Conservation (phyloP, 257 asterid genomes). For the Echites panduratus region DNA sequence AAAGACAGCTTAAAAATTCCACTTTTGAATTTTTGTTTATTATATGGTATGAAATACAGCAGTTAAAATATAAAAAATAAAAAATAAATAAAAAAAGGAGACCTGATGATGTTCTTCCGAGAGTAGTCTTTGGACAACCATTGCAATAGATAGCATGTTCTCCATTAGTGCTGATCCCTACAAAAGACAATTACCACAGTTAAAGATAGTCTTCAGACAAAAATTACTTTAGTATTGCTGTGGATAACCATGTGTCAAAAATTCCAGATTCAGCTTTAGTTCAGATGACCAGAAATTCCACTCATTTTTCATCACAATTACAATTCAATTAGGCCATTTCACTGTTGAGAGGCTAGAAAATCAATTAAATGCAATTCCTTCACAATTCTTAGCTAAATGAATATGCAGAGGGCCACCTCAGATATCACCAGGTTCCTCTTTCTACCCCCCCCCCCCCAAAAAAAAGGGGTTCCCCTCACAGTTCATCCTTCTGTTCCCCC, state of each 20-base stretch:
- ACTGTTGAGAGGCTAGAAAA: neutral
- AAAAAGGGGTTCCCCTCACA: no score
- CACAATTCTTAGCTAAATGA: neutral
- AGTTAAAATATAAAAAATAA: no score
- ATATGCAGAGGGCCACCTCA: neutral
- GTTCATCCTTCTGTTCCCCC: no score
- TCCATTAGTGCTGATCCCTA: constrained; percentile 83
- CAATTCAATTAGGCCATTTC: neutral
- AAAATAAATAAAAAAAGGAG: no score
- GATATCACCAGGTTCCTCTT: neutral
- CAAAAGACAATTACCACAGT: neutral
- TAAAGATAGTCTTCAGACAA: neutral
- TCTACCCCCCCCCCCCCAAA: neutral
- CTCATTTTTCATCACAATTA: neutral
- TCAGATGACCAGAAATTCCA: neutral
- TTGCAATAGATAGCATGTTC: constrained; percentile 60
- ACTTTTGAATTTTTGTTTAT: neutral
- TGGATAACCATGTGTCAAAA: neutral
- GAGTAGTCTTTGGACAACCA: constrained; percentile 85
- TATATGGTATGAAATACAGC: neutral
- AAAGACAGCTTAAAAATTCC: neutral
- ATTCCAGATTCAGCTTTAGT: neutral
- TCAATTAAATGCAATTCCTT: neutral
- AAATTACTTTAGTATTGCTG: neutral
- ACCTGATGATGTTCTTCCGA: constrained; percentile 94